Base-by-base conservation (phyloP, 163 green algal genomes). In the Chlamydomonas reinhardtii region DNA sequence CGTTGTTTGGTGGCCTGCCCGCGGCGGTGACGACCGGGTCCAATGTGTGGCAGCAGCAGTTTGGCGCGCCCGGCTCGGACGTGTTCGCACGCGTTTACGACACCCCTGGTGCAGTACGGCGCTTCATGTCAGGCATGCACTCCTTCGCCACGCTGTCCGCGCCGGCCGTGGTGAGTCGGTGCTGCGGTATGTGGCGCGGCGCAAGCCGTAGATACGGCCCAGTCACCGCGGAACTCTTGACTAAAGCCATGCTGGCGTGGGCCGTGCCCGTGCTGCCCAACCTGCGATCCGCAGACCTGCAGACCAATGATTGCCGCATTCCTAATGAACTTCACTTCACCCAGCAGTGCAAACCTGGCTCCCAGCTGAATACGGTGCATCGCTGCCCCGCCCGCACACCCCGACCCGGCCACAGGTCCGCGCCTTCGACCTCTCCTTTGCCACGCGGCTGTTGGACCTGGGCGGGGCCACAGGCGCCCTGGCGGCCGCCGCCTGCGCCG, bases 81-180 rank as follows among this genome's bases (percentile, higher is more conserved):
- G 71, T 90, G 43, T 90, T 90, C 61, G 61, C 54, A 0, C 71
- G 81, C 52, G 73, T 91, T 15, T 93, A 93, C 70, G 65, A 66
- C 35, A 74, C 83, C 8, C 73, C 87, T 2, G 24, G 62, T 9
- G 75, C 69, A 22, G 70, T 86, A 24, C 87, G 90, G 64, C 87
- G 90, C 68, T 93, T 93, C 87, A 90, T 93, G 87, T 69, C 43
- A 1, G 90, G 87, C 34, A 93, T 93, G 90, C 83, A 93, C 56
- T 65, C 81, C 48, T 87, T 92, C n/a, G 62, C 76, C 22, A 2
- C 62, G 6, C 74, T 93, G 8, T 88, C 74, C 4, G 90, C 90
- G 0, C 34, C 64, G 0, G 29, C 66, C 22, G 90, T 93, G 5
- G 62, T 90, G 32, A 76, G 76, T 8, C 5, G 39, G 39, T 8